Conservation (phyloP, 1,284 basidiomycete species). For the Puccinia brachypodii region DNA sequence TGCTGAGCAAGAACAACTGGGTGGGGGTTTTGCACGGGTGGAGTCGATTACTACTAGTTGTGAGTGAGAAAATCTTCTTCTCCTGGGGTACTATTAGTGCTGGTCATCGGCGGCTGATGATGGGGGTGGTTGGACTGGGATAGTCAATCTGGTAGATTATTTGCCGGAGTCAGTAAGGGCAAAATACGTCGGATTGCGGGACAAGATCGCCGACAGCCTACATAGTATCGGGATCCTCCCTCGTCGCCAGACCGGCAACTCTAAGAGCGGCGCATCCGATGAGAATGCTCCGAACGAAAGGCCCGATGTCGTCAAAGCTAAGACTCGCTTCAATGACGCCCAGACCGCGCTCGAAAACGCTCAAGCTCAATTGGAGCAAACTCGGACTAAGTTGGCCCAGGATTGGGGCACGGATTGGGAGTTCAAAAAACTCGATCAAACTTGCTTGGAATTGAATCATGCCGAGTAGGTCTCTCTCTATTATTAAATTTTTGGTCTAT, state of each 20-base stretch:
- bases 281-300: not conserved
- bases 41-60: conserved; percentile 42
- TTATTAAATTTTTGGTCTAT: not conserved
- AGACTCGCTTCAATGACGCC: conserved; percentile 62
- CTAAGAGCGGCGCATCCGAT: conserved; percentile 48
- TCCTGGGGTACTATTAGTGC: not conserved
- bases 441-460: conserved; percentile 75
- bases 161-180: conserved; percentile 79
- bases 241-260: conserved; percentile 54
- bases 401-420: conserved; percentile 81
- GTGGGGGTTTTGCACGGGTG: not conserved
- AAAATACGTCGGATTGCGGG: conserved; percentile 71
- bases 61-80: conserved; percentile 25
- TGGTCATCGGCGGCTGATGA: conserved; percentile 34
- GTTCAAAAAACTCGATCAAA: conserved; percentile 89
- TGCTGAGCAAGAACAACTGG: conserved; percentile 12
- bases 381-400: conserved; percentile 62
- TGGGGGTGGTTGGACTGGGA: conserved; percentile 55
- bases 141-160: conserved; percentile 79
- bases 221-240: conserved; percentile 66
- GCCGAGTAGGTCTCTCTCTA: conserved; percentile 71
- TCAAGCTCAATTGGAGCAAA: conserved; percentile 61
- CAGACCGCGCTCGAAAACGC: conserved; percentile 63
- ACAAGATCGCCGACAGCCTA: conserved; percentile 68
- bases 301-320: conserved; percentile 57